Evolutionary conservation across 192 early-diverging fungal genomes (phyloP), one percentile per base, ranked within the genome.

Genomic region (Umbelopsis sp.): DNA sequence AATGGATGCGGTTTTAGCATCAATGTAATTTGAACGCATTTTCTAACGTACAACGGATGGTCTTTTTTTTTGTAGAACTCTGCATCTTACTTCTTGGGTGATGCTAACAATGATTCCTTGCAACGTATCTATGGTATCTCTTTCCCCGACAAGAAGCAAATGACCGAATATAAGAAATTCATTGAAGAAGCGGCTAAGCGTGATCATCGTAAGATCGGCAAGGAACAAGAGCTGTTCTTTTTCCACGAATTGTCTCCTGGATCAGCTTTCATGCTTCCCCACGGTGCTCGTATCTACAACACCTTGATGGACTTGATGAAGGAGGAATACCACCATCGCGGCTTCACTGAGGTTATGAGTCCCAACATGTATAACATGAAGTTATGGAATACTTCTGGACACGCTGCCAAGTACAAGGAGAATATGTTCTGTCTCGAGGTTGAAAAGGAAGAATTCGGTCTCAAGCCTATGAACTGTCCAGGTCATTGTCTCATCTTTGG

Each of bases 401-500:
- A 99, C 86, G 97, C 91, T 90, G 84, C 87, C 34, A 96, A 99
- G 86, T 99, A 99, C 87, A 73, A 93, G 85, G 97, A 98, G 66
- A 91, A 96, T 83, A 99, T 99, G 97, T 99, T 99, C 81, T 80
- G 67, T 11, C 88, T 99, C 36, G 91, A 94, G 43, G 90, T 99
- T 54, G 97, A 99, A 72, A 99, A 99, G 88, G 96, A 98, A 80
- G 85, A 91, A 75, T 99, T 93, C 85, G 97, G 93, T 6, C 87
- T 99, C 56, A 99, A 99, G 90, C 97, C 97, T 21, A 99, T 99
- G 97, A 94, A 99, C 86, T 99, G 97, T 76, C 97, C 97, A 41
- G 94, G 96, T 66, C 97, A 99, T 80, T 98, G 97, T 82, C 80
- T 99, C 76, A 96, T 99, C 90, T 99, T 98, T 80, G 90, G 85